phyloP scores from a whole-genome alignment of 2,329 filamentous ascomycete species.

The Fusarium metavorans region DNA sequence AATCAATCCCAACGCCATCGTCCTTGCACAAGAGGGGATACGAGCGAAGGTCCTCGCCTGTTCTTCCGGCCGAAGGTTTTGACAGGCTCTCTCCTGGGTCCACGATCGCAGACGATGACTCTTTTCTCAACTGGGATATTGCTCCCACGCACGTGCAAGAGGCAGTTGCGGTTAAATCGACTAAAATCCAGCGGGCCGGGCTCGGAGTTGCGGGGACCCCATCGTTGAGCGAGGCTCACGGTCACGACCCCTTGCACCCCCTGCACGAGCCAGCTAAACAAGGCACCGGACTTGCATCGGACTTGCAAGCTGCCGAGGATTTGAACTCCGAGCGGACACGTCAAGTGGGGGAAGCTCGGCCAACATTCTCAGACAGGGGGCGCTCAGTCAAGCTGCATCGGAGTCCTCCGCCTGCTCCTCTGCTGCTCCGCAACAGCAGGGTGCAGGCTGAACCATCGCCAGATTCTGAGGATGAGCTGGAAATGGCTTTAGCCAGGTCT shows the following conservation, averaged over 20 bases:
- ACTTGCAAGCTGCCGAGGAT: conserved; percentile 23
- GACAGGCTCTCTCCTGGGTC: conserved; percentile 47
- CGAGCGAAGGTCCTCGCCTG: conserved; percentile 61
- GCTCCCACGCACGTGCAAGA: conserved; percentile 62
- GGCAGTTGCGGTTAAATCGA: conserved; percentile 52
- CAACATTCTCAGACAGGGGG: conserved; percentile 68
- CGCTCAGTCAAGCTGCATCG: conserved; percentile 60
- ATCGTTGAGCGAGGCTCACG: conserved; percentile 46
- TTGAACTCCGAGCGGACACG: conserved; percentile 56
- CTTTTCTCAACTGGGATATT: conserved; percentile 58
- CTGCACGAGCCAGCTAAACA: conserved; percentile 55
- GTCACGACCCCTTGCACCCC: conserved; percentile 51
- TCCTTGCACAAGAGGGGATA: conserved; percentile 22
- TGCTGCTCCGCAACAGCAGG: conserved; percentile 61
- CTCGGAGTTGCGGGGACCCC: conserved; percentile 30
- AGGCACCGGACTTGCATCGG: conserved; percentile 18
- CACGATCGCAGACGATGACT: conserved; percentile 56
- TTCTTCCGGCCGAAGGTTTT: conserved; percentile 56
- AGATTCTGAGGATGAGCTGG: conserved; percentile 62
- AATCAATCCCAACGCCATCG: conserved; percentile 13
- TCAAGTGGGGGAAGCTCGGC: conserved; percentile 69
- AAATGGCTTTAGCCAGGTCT: conserved; percentile 37
- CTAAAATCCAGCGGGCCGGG: conserved; percentile 22
- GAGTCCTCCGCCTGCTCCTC: conserved; percentile 67
- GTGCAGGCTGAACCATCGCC: conserved; percentile 64